Evolutionary conservation across 169 alveolate genomes (phyloP).

Genomic region (Cryptosporidium meleagridis): DNA sequence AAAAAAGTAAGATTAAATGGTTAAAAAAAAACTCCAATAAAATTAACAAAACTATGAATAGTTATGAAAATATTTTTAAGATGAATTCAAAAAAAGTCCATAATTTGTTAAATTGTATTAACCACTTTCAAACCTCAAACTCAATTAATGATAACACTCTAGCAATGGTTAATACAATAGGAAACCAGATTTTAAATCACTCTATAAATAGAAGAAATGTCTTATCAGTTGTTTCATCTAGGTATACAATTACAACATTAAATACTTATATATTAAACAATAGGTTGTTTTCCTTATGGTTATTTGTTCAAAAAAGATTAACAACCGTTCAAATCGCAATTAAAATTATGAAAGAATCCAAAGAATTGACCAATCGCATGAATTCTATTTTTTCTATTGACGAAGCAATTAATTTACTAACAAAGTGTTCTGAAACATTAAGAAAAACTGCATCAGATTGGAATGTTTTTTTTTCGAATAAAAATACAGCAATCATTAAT

Average conservation of each 20-base stretch:
- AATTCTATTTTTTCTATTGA: constrained; percentile 7
- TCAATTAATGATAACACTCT: constrained; percentile 3
- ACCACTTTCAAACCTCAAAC: constrained; percentile 28
- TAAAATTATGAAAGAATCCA: constrained; percentile 4
- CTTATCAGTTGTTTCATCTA: constrained; percentile 6
- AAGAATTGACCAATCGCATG: constrained; percentile 1
- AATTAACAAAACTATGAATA: constrained; percentile 1
- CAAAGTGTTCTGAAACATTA: constrained; percentile 52
- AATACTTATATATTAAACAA: constrained; percentile 20
- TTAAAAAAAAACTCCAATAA: constrained; percentile 10
- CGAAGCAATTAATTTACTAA: not conserved
- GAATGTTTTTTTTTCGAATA: constrained; percentile 19
- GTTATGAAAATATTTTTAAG: constrained; percentile 10
- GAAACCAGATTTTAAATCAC: constrained; percentile 5
- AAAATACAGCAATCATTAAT: constrained; percentile 31
- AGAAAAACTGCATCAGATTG: constrained; percentile 65
- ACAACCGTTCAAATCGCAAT: constrained; percentile 28
- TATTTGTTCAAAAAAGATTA: constrained; percentile 39
- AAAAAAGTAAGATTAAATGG: constrained; percentile 21
- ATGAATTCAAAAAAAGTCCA: constrained; percentile 4
- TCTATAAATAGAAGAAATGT: constrained; percentile 41
- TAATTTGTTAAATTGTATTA: constrained; percentile 49
- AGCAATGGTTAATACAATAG: not conserved
- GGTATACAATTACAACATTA: constrained; percentile 3
- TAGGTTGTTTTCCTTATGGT: constrained; percentile 52